Evolutionary conservation across 164 flowering plant species (phyloP).

Genomic region (Vitis vinifera): ASM3070453v1 NC_081808.1:18135501-18136000

Average conservation of each 20-base stretch:
- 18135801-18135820: no score
- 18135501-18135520: slow-evolving; percentile 42
- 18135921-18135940: no score
- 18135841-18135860: no score
- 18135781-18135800: no score
- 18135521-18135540: slow-evolving; percentile 46
- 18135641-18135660: slow-evolving; percentile 95
- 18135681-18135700: slow-evolving; percentile 70
- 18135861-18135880: no score
- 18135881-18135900: no score
- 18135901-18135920: no score
- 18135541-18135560: slow-evolving; percentile 33
- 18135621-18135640: slow-evolving; percentile 70
- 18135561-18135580: slow-evolving; percentile 25
- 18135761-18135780: background rate
- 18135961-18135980: no score
- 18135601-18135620: slow-evolving; percentile 34
- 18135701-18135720: slow-evolving; percentile 86
- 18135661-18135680: slow-evolving; percentile 76
- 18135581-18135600: slow-evolving; percentile 21
- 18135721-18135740: slow-evolving; percentile 77
- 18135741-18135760: slow-evolving; percentile 89
- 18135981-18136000: no score
- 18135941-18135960: no score
- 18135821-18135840: no score